Conservation (phyloP, 2,329 filamentous ascomycete species). For the Aspergillus japonicus region DNA sequence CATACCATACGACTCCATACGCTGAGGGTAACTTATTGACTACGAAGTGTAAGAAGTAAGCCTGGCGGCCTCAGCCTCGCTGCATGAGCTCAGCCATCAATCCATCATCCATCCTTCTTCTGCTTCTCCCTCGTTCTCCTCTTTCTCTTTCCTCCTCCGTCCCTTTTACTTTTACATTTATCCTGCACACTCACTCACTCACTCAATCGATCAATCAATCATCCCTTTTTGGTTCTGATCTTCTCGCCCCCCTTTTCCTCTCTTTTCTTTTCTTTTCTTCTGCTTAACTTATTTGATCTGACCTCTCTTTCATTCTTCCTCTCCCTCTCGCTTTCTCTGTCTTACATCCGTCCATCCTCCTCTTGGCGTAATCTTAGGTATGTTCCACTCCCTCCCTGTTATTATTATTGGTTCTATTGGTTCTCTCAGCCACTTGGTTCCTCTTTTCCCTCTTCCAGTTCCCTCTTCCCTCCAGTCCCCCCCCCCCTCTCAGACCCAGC, state of each 20-base stretch:
- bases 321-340: conserved; percentile 1
- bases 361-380: conserved; percentile 27
- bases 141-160: not conserved
- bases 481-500: not conserved
- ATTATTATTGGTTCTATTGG: conserved; percentile 16
- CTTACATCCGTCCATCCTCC: conserved; percentile 7
- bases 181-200: not conserved
- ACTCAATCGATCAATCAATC: too few relatives aligned
- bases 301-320: conserved; percentile 7
- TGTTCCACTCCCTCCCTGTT: conserved; percentile 9
- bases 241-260: not conserved
- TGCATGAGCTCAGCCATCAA: not conserved
- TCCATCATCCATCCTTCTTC: conserved; percentile 1
- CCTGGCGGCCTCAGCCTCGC: not conserved
- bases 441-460: not conserved
- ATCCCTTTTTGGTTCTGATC: conserved; percentile 4
- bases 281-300: not conserved
- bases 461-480: not conserved
- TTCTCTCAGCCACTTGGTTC: conserved; percentile 4
- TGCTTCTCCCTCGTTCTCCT: not conserved
- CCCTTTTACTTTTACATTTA: too few relatives aligned
- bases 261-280: not conserved
- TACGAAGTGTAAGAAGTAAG: conserved; percentile 1
- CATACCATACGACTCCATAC: not conserved
- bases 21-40: not conserved